Conservation (phyloP, 73 alveolate species). For the Symbiodinium natans region DNA sequence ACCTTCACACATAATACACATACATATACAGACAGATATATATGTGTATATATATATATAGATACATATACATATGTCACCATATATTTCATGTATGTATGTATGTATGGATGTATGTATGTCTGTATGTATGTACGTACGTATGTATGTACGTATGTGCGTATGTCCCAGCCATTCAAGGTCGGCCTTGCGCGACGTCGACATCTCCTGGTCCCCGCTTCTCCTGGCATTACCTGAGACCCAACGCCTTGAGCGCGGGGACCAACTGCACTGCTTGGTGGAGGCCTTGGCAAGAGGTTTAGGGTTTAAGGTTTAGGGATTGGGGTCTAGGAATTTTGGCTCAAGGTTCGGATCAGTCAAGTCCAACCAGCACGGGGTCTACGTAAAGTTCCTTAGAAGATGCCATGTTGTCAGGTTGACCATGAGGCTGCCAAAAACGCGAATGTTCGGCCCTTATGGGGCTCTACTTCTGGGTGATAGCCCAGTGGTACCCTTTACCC, state of each 20-base stretch:
- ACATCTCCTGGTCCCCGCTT: constrained; percentile 51
- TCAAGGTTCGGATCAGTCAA: not conserved
- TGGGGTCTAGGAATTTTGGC: too few species aligned
- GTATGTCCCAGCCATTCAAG: not conserved
- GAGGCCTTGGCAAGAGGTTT: too few species aligned
- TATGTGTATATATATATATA: not conserved
- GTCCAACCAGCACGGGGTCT: too few species aligned
- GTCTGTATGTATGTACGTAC: not conserved
- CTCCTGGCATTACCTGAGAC: constrained; percentile 61
- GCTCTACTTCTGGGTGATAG: too few species aligned
- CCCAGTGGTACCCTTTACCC: too few species aligned
- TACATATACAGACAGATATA: not conserved
- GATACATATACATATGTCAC: not conserved
- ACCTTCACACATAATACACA: too few species aligned
- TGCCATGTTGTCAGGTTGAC: too few species aligned
- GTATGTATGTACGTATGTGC: not conserved
- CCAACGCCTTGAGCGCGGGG: not conserved
- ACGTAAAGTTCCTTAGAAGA: too few species aligned
- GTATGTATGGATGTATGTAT: not conserved
- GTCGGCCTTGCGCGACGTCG: constrained; percentile 4
- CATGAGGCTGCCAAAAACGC: too few species aligned
- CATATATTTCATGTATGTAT: not conserved
- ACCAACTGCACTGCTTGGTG: constrained; percentile 16
- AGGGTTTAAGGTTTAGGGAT: too few species aligned
- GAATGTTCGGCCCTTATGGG: too few species aligned